A percentile compares a stretch with the other conserved stretches of the same genome.
phyloP scores from a whole-genome alignment of 306 rosid genomes.

The Canavalia ensiformis region DNA sequence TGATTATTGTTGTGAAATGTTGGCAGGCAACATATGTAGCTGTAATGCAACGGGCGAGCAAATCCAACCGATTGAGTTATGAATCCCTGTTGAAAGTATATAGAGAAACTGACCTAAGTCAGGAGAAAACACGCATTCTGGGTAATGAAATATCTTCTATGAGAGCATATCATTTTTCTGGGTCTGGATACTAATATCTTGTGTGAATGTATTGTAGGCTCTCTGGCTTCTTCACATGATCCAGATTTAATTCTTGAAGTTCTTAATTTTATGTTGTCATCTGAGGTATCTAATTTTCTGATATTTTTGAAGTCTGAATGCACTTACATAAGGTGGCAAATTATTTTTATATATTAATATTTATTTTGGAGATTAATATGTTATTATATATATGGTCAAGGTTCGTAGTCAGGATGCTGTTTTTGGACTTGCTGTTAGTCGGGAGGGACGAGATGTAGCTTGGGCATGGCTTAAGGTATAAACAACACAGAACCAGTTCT shows the following conservation, averaged over 20 bases:
- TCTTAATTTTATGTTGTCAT: constrained; percentile 61
- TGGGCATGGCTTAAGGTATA: constrained; percentile 91
- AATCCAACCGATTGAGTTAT: constrained; percentile 66
- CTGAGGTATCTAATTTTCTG: constrained; percentile 55
- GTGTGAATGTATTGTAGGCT: constrained; percentile 54
- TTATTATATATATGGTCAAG: constrained; percentile 52
- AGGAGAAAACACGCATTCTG: constrained; percentile 91
- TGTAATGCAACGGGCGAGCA: constrained; percentile 72
- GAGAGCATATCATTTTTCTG: constrained; percentile 26
- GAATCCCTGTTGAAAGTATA: constrained; percentile 85
- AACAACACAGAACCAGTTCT: constrained; percentile 44
- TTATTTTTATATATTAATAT: not conserved
- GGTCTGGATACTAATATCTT: constrained; percentile 39
- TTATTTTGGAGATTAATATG: constrained; percentile 44
- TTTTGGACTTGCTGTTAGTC: constrained; percentile 67
- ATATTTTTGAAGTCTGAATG: constrained; percentile 37
- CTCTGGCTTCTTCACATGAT: constrained; percentile 57
- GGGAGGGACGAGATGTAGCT: constrained; percentile 82
- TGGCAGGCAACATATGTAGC: constrained; percentile 90
- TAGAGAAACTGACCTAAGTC: constrained; percentile 85
- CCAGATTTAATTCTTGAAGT: constrained; percentile 60
- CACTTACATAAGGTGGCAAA: constrained; percentile 5
- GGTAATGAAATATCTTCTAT: constrained; percentile 54
- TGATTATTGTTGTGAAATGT: constrained; percentile 51
- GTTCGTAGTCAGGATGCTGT: constrained; percentile 92